Evolutionary conservation across 495 filamentous ascomycete genomes (phyloP).

Genomic region (Penicillium robsamsonii): DNA sequence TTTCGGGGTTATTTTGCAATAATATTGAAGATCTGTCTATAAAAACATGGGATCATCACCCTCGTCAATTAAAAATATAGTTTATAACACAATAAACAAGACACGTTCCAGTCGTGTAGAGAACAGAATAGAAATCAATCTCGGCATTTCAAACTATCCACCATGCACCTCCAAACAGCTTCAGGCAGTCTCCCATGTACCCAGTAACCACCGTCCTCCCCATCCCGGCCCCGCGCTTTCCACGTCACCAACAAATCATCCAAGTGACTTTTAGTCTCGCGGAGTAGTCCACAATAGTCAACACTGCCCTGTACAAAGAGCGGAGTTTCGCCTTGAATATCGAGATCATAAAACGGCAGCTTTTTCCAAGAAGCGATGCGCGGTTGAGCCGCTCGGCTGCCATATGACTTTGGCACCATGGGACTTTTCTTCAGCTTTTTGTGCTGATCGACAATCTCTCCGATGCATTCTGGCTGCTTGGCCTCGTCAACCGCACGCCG

Average conservation of each 20-base stretch:
- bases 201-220: constrained; percentile 9
- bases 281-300: constrained; percentile 9
- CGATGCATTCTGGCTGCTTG: constrained; percentile 10
- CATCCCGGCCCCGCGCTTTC: constrained; percentile 1
- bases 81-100: not conserved
- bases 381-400: constrained; percentile 6
- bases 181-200: constrained; percentile 8
- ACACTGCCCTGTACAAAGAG: constrained; percentile 14
- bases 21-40: no score
- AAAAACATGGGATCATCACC: not conserved
- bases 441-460: constrained; percentile 7
- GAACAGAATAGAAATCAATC: not conserved
- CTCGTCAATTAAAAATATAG: not conserved
- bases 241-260: constrained; percentile 14
- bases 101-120: constrained; percentile 2
- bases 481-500: constrained; percentile 2
- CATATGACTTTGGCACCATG: constrained; percentile 4
- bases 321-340: constrained; percentile 9
- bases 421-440: not conserved
- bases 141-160: constrained; percentile 6
- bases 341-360: constrained; percentile 5
- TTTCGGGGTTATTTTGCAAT: no score
- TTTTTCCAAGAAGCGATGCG: constrained; percentile 9
- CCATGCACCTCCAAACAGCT: constrained; percentile 8
- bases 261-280: constrained; percentile 1